Evolutionary conservation across 2,329 filamentous ascomycete species (phyloP).

Genomic region (Grosmannia serpens): DNA sequence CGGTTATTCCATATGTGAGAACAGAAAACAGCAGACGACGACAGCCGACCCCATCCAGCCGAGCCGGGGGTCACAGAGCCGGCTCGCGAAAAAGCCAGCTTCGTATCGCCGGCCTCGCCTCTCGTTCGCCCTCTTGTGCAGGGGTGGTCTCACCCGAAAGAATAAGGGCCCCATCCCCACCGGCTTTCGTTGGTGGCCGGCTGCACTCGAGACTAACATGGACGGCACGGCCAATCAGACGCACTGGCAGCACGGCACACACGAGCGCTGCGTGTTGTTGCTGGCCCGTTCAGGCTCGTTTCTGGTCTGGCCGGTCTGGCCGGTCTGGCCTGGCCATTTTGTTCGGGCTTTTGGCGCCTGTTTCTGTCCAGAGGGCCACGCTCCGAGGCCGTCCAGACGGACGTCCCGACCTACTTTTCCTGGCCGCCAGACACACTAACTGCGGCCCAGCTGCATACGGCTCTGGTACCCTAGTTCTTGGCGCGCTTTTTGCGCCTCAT

Average conservation of each 20-base stretch:
- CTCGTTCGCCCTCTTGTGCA: too few species aligned
- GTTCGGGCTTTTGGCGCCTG: neutral
- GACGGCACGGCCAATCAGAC: neutral
- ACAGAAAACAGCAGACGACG: too few species aligned
- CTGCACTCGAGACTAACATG: neutral
- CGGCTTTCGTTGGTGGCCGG: neutral
- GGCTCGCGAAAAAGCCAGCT: too few species aligned
- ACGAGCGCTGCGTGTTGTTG: too few species aligned
- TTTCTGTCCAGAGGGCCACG: neutral
- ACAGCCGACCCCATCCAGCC: too few species aligned
- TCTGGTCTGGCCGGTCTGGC: too few species aligned
- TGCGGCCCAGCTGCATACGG: neutral
- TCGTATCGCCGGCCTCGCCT: too few species aligned
- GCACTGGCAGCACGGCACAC: neutral
- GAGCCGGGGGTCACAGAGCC: too few species aligned
- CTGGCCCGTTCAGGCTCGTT: too few species aligned
- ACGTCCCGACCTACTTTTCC: neutral
- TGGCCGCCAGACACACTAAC: neutral
- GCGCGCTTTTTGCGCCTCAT: neutral
- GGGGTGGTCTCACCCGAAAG: too few species aligned
- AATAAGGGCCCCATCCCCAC: neutral
- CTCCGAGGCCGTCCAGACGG: too few species aligned
- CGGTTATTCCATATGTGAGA: too few species aligned
- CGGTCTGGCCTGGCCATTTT: neutral
- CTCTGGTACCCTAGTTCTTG: neutral